Conservation (phyloP, 495 filamentous ascomycete genomes). For the Cercophora sp. region DNA sequence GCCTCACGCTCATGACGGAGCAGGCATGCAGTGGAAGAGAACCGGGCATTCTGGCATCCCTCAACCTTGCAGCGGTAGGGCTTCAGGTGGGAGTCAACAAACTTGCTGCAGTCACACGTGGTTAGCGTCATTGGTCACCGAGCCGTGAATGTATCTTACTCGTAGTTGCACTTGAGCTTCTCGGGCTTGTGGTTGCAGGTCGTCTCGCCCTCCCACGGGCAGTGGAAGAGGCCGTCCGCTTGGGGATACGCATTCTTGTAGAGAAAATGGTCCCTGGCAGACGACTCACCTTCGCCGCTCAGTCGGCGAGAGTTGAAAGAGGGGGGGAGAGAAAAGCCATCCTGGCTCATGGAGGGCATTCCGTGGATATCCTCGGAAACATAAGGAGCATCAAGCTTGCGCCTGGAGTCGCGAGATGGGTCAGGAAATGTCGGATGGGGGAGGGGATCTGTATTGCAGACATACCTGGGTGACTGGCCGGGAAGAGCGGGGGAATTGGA, state of each 20-base stretch:
- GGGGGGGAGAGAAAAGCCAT: conserved; percentile 42
- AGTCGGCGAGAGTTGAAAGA: conserved; percentile 40
- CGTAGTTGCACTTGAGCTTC: conserved; percentile 95
- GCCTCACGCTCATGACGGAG: conserved; percentile 92
- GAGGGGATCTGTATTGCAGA: conserved; percentile 15
- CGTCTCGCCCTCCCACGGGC: conserved; percentile 73
- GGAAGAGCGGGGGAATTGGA: conserved; percentile 43
- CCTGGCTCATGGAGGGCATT: conserved; percentile 35
- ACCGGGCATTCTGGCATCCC: conserved; percentile 71
- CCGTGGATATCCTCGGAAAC: conserved; percentile 43
- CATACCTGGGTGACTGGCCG: conserved; percentile 50
- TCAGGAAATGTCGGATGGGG: conserved; percentile 27
- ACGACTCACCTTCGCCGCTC: conserved; percentile 54
- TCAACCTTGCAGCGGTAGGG: conserved; percentile 86
- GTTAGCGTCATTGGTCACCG: no score
- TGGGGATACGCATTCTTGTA: conserved; percentile 66
- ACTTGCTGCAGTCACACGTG: conserved; percentile 82
- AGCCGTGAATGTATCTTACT: conserved; percentile 58
- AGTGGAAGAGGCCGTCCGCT: conserved; percentile 80
- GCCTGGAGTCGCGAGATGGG: conserved; percentile 26
- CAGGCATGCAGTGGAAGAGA: conserved; percentile 92
- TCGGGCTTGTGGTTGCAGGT: conserved; percentile 80
- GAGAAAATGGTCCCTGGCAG: conserved; percentile 71
- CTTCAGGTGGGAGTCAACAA: conserved; percentile 89
- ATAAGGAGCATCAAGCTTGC: conserved; percentile 30